Evolutionary conservation across 225 moss, liverwort and hornwort species (phyloP), one percentile per base, ranked within the genome.

Genomic region (Pseudisothecium myosuroides): DNA sequence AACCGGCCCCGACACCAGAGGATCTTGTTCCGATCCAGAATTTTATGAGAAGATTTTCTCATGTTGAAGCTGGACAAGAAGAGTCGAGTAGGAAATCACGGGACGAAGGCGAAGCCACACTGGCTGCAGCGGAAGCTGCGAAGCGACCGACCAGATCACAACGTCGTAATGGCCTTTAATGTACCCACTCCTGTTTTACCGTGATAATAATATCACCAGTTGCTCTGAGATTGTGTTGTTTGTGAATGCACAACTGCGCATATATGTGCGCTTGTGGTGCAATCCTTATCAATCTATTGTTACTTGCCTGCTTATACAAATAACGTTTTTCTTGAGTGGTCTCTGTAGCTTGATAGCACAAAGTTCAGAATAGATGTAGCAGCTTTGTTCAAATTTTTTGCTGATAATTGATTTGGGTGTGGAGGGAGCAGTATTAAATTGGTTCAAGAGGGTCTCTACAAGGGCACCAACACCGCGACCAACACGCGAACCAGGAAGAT

Each of bases 11-110:
- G n/a, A 9, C 65, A 81, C 21, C 72, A 80, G 88, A 88, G 88
- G 90, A 90, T 43, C 88, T 88, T 85, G 82, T 88, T 69, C 88
- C 88, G 34, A 91, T 91, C 61, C 91, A 91, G 75, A 86, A 75
- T 76, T 91, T 88, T 43, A 81, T 91, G 91, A 76, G 88, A 86
- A 88, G 91, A 77, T 86, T 91, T 82, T 88, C 88, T 59, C 68
- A 88, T 43, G 60, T 45, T 50, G 88, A 88, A 76, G 69, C 86
- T 82, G 82, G 86, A 19, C 88, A 91, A 86, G 91, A 88, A 58
- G 91, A 86, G 85, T 60, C 86, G 17, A 88, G 76, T 68, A 86
- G 43, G 24, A 76, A 61, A 88, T 86, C 81, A 43, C 36, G 28
- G 11, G 76, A 91, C 54, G 82, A 77, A 73, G 88, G 91, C 11